phyloP scores from a whole-genome alignment of 257 asterid genomes.

The Sherardia arvensis region DNA sequence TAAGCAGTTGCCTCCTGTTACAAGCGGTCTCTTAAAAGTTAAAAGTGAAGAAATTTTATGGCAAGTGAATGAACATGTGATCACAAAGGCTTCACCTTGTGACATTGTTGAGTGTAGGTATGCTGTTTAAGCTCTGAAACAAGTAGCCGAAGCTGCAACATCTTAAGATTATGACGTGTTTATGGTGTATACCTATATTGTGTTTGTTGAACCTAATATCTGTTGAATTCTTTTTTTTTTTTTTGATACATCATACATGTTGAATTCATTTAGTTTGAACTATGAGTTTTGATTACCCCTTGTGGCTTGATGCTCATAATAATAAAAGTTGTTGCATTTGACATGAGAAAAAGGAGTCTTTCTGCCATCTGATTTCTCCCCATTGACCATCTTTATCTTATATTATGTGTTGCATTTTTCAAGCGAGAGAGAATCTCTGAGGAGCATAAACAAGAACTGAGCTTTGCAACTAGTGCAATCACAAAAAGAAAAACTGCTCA shows the following conservation, averaged over 20 bases:
- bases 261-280: not conserved
- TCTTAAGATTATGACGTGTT: not conserved
- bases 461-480: too few species aligned
- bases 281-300: not conserved
- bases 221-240: not conserved
- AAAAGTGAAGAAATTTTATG: not conserved
- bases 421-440: too few species aligned
- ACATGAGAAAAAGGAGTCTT: too few species aligned
- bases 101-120: not conserved
- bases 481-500: too few species aligned
- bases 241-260: too few species aligned
- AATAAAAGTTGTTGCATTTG: not conserved
- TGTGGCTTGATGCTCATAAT: not conserved
- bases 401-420: too few species aligned
- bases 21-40: not conserved
- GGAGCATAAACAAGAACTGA: too few species aligned
- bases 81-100: not conserved
- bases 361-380: too few species aligned
- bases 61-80: not conserved
- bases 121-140: not conserved
- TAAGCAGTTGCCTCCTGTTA: not conserved
- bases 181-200: not conserved
- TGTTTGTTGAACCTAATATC: conserved; percentile 1
- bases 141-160: not conserved
- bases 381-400: too few species aligned